Evolutionary conservation across 345 rosid species (phyloP).

Genomic region (Rhodamnia argentea): DNA sequence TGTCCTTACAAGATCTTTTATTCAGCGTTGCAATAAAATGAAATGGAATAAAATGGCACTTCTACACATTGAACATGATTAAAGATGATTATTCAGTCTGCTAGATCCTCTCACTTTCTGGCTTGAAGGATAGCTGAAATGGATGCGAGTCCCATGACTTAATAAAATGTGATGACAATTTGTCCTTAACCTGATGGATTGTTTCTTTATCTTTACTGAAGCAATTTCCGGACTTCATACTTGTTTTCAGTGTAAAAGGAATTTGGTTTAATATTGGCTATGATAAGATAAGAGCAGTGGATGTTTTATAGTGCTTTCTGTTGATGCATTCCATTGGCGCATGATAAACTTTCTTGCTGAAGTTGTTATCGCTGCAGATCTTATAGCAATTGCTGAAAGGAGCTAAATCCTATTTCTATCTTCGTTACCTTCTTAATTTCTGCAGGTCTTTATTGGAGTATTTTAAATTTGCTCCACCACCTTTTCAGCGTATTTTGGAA

Average conservation of each 20-base stretch:
- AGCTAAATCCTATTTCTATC: not conserved
- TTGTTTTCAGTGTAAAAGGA: not conserved
- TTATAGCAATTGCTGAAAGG: not conserved
- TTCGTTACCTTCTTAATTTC: slow-evolving; percentile 1
- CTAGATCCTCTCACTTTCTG: not conserved
- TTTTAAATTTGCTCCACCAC: slow-evolving; percentile 74
- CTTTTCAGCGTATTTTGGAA: slow-evolving; percentile 52
- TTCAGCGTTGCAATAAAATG: not conserved
- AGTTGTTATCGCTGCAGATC: not conserved
- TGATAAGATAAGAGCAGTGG: not conserved
- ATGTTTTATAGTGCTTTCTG: not conserved
- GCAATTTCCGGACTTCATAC: not conserved
- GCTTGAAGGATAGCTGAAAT: not conserved
- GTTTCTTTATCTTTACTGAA: not conserved
- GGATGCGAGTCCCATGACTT: not conserved
- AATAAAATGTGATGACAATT: not conserved
- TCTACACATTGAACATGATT: not conserved
- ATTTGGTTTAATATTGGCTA: not conserved
- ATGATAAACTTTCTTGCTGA: not conserved
- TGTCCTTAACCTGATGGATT: not conserved
- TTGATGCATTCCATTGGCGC: not conserved
- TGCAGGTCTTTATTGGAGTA: slow-evolving; percentile 62
- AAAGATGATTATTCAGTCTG: not conserved
- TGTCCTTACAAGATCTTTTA: not conserved
- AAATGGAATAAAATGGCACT: not conserved